Evolutionary conservation across 192 early-diverging fungal genomes (phyloP), one percentile per base, ranked within the genome.

Genomic region (Backusella liffmaniae): DNA sequence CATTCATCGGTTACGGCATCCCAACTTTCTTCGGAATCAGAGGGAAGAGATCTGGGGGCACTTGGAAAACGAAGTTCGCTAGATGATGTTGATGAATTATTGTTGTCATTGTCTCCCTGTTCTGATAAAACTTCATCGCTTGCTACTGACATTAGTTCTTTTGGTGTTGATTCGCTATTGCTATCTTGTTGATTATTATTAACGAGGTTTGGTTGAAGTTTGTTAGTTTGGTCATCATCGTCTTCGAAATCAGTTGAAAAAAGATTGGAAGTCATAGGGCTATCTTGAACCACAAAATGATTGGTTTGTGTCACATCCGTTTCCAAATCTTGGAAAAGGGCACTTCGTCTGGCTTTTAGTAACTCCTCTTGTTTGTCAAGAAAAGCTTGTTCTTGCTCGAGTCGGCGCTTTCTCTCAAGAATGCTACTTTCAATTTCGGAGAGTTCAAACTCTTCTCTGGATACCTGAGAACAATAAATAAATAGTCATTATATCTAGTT

Each of bases 211-310:
- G 56, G 26, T 29, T 29, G 56, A 4, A 62, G 29, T 1, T 62
- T 62, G 4, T 10, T 23, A 21, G 56, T 29, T 23, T 26, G 56
- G 56, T 62, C 56, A 62, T 62, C 26, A 8, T 62, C 23, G 21
- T 62, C 56, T 62, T 62, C 56, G 56, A 62, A 62, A 62, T 62
- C 56, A 62, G 56, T 62, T 62, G 56, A 62, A 62, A 62, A 62
- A 4, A 23, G 56, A 62, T 29, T 62, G 26, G 29, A 62, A 23
- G 56, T 26, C 21, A 62, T 29, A 13, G 56, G 56, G 56, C 4
- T 29, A 4, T 62, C 56, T 62, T 62, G 56, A 29, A 62, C 12
- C n/a, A 62, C 56, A 4, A 62, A 62, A 62, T 62, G 21, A 62
- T 62, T 62, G 10, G 56, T 29, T 62, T 29, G 56, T 62, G 56